Conservation (phyloP, 768 basidiomycete species). For the Phanerochaete carnosa region DNA sequence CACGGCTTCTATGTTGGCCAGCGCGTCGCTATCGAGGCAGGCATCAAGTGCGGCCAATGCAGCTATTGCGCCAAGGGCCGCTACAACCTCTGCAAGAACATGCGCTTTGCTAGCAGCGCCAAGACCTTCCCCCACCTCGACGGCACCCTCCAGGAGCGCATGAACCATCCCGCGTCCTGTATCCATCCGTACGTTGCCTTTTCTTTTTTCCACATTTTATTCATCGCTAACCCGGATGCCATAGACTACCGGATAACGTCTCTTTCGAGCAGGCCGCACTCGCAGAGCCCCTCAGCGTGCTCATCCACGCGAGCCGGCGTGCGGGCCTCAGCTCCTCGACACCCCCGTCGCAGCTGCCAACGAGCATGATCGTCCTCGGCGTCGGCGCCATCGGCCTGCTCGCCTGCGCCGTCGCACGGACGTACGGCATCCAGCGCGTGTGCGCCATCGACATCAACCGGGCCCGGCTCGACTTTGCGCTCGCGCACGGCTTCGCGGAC, state of each 20-base stretch:
- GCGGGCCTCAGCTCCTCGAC: constrained; percentile 21
- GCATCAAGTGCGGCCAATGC: constrained; percentile 82
- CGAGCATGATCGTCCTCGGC: constrained; percentile 81
- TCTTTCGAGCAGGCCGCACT: constrained; percentile 81
- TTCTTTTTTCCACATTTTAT: background rate
- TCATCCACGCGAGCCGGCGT: constrained; percentile 59
- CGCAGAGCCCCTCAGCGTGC: constrained; percentile 92
- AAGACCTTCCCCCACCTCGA: constrained; percentile 92
- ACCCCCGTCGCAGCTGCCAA: constrained; percentile 30
- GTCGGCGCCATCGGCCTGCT: constrained; percentile 93
- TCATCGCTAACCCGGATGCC: background rate
- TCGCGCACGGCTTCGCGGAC: constrained; percentile 70
- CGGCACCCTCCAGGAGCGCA: constrained; percentile 81
- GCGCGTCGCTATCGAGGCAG: constrained; percentile 92
- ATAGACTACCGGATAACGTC: constrained; percentile 71
- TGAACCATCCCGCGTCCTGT: constrained; percentile 86
- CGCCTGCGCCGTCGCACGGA: constrained; percentile 75
- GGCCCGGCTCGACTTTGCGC: constrained; percentile 76
- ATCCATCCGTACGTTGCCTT: constrained; percentile 73
- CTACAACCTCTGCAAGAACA: constrained; percentile 89
- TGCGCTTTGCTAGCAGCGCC: constrained; percentile 89
- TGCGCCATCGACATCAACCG: constrained; percentile 87
- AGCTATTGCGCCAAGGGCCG: constrained; percentile 67
- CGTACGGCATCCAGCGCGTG: constrained; percentile 66
- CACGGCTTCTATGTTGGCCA: constrained; percentile 67